Evolutionary conservation across 306 rosid genomes (phyloP).

Genomic region (Delonix regia): DNA sequence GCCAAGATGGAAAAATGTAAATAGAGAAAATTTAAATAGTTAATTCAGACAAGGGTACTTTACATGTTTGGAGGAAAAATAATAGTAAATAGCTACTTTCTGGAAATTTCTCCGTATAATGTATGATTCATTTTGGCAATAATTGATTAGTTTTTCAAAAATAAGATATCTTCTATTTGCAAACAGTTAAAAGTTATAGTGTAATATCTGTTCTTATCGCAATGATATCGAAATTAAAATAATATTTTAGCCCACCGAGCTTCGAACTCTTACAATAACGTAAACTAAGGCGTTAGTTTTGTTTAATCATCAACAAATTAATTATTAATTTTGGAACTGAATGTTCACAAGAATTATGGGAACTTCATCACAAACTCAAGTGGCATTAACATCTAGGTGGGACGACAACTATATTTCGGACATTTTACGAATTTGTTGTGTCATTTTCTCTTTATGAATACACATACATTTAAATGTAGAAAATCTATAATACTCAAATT

Average conservation of each 20-base stretch:
- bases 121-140: not conserved
- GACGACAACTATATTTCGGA: too few species aligned
- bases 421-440: too few species aligned
- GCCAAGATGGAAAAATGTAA: too few species aligned
- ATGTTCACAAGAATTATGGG: not conserved
- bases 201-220: not conserved
- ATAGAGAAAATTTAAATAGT: too few species aligned
- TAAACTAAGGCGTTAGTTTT: not conserved
- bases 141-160: not conserved
- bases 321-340: not conserved
- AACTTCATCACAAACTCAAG: not conserved
- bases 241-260: not conserved
- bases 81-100: too few species aligned
- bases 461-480: too few species aligned
- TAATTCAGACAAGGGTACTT: not conserved
- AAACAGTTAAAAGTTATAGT: too few species aligned
- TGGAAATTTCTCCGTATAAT: not conserved
- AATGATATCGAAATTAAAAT: not conserved
- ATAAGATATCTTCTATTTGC: not conserved
- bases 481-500: too few species aligned
- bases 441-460: too few species aligned
- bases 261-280: not conserved
- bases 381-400: too few species aligned
- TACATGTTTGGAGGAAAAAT: not conserved
- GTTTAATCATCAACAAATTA: not conserved